A percentile compares a stretch with the other conserved stretches of the same genome.
Conservation (phyloP, 2,329 filamentous ascomycete species). For the Xylaria sp. region DNA sequence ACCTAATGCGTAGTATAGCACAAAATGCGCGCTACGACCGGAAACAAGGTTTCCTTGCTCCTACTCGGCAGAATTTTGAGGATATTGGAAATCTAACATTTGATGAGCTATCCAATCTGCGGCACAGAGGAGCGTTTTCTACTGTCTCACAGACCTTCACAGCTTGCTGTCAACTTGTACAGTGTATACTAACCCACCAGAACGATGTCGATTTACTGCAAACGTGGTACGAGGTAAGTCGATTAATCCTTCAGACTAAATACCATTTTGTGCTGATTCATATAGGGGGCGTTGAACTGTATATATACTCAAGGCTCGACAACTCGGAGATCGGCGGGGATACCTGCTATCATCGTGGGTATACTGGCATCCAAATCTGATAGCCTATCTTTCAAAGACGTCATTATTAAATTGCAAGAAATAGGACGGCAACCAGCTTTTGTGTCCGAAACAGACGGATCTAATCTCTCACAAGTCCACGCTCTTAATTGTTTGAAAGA, state of each 20-base stretch:
- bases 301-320: slow-evolving; percentile 82
- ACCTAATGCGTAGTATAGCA: slow-evolving; percentile 74
- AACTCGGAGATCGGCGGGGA: slow-evolving; percentile 89
- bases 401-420: slow-evolving; percentile 70
- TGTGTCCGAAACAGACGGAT: slow-evolving; percentile 68
- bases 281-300: slow-evolving; percentile 71
- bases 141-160: slow-evolving; percentile 91
- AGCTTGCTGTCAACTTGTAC: slow-evolving; percentile 76
- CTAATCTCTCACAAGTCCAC: slow-evolving; percentile 88
- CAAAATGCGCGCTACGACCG: slow-evolving; percentile 63
- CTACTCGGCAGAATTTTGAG: slow-evolving; percentile 66
- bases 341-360: slow-evolving; percentile 86
- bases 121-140: slow-evolving; percentile 93
- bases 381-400: slow-evolving; percentile 70
- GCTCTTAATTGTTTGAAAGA: slow-evolving; percentile 94
- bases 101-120: slow-evolving; percentile 80
- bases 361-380: slow-evolving; percentile 75
- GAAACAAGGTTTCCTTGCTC: slow-evolving; percentile 58
- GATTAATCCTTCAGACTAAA: slow-evolving; percentile 4
- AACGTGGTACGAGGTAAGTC: slow-evolving; percentile 75
- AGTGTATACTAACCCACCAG: slow-evolving; percentile 55
- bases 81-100: slow-evolving; percentile 80
- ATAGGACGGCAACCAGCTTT: slow-evolving; percentile 67
- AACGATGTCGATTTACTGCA: slow-evolving; percentile 62
- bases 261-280: slow-evolving; percentile 33